Evolutionary conservation across 768 basidiomycete species (phyloP).

Genomic region (Pleurotus cornucopiae): DNA sequence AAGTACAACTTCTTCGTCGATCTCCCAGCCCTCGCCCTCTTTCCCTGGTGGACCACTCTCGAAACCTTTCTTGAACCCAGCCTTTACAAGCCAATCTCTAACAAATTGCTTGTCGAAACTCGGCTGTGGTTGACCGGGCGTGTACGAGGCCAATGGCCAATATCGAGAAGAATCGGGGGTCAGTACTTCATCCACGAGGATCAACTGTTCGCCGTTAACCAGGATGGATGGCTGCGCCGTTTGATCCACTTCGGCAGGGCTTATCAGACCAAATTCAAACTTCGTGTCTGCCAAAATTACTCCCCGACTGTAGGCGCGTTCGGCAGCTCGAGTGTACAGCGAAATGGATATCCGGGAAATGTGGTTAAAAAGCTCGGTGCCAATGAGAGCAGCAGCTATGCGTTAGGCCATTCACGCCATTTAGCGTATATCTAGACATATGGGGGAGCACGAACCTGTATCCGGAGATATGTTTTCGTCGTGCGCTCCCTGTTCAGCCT

Average conservation of each 20-base stretch:
- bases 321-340: slow-evolving; percentile 72
- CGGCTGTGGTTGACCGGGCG: slow-evolving; percentile 70
- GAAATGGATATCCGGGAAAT: slow-evolving; percentile 59
- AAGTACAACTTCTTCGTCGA: slow-evolving; percentile 69
- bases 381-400: slow-evolving; percentile 63
- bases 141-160: slow-evolving; percentile 81
- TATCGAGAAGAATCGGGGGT: slow-evolving; percentile 98
- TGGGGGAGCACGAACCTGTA: slow-evolving; percentile 42
- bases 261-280: slow-evolving; percentile 92
- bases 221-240: slow-evolving; percentile 12
- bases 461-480: slow-evolving; percentile 95
- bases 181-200: slow-evolving; percentile 93
- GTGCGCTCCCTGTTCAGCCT: slow-evolving; percentile 89
- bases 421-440: background rate
- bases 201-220: slow-evolving; percentile 43
- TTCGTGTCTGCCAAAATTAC: slow-evolving; percentile 98
- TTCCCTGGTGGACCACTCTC: slow-evolving; percentile 68
- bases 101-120: slow-evolving; percentile 98
- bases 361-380: slow-evolving; percentile 54
- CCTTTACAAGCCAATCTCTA: slow-evolving; percentile 78
- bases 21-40: slow-evolving; percentile 71
- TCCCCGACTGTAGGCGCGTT: slow-evolving; percentile 67
- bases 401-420: no score
- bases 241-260: slow-evolving; percentile 18
- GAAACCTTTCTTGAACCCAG: slow-evolving; percentile 75